These are phyloP conservation scores for Phalaenopsis hybrid DNA, from an alignment of 116 monocot genomes.

Conservation along the genomic window DNA sequence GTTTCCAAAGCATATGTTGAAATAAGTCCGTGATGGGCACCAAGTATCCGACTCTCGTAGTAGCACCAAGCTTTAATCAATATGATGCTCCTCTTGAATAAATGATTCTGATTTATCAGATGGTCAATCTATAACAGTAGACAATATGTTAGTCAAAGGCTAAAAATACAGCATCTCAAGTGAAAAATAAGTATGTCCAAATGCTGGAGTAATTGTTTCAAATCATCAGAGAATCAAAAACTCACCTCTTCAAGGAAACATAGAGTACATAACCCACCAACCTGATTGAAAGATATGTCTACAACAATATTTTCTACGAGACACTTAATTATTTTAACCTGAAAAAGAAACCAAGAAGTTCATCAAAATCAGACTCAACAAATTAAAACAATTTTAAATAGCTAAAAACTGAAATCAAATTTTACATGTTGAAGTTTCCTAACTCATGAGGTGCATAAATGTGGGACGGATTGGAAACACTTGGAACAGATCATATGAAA, in stretches of 20 bases:
- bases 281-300: conserved; percentile 43
- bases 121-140: conserved; percentile 13
- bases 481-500: too few relatives aligned
- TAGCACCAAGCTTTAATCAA: conserved; percentile 45
- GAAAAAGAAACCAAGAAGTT: conserved; percentile 9
- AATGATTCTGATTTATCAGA: conserved; percentile 27
- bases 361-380: neutral
- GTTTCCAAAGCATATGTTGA: conserved; percentile 45
- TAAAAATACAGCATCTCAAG: neutral
- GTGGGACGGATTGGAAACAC: too few relatives aligned
- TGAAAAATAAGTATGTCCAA: neutral
- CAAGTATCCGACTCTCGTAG: conserved; percentile 42
- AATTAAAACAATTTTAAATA: neutral
- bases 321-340: conserved; percentile 39
- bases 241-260: conserved; percentile 44
- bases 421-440: neutral
- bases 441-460: neutral
- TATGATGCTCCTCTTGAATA: conserved; percentile 43
- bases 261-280: conserved; percentile 37
- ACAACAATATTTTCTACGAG: conserved; percentile 38
- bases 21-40: conserved; percentile 44
- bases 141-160: neutral
- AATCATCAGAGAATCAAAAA: neutral
- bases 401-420: neutral
- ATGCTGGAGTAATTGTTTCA: neutral